Percentiles rank a stretch among this genome's conserved stretches.
phyloP scores from a whole-genome alignment of 2,329 filamentous ascomycete species.

The Phialophora verrucosa region DNA sequence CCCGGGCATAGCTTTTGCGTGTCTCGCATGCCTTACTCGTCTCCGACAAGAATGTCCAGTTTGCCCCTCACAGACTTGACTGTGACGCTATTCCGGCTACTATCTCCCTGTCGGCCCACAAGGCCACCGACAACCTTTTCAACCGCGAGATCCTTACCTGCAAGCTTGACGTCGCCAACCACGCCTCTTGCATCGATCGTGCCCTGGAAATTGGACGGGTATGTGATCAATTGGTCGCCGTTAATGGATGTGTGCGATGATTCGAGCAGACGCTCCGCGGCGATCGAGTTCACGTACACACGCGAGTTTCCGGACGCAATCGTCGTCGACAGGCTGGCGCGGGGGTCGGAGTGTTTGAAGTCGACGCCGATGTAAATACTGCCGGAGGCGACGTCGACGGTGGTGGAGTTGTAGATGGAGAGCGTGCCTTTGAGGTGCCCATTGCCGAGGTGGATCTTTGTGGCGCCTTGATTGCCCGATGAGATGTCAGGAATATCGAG shows the following conservation, averaged over 20 bases:
- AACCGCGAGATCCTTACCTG: constrained; percentile 31
- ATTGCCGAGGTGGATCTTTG: constrained; percentile 28
- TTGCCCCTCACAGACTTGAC: constrained; percentile 29
- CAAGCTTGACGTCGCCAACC: constrained; percentile 28
- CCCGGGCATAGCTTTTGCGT: neutral
- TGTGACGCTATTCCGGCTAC: constrained; percentile 23
- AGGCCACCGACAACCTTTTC: constrained; percentile 31
- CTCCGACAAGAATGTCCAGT: constrained; percentile 32
- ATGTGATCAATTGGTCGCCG: constrained; percentile 31
- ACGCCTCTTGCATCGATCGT: constrained; percentile 30
- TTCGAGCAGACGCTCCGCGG: constrained; percentile 24
- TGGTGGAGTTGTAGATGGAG: constrained; percentile 29
- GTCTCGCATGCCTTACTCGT: constrained; percentile 9
- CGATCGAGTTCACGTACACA: constrained; percentile 31
- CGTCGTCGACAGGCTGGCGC: constrained; percentile 27
- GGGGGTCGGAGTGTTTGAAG: constrained; percentile 23
- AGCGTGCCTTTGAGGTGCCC: constrained; percentile 28
- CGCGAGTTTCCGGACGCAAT: constrained; percentile 27
- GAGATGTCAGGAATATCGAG: constrained; percentile 29
- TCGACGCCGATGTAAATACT: constrained; percentile 27
- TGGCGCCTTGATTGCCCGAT: constrained; percentile 23
- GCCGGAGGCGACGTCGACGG: constrained; percentile 23
- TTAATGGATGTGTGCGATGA: constrained; percentile 24
- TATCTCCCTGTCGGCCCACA: constrained; percentile 28
- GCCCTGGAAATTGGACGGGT: constrained; percentile 33